phyloP scores from a whole-genome alignment of 495 filamentous ascomycete species.

The Wilcoxina mikolae region DNA sequence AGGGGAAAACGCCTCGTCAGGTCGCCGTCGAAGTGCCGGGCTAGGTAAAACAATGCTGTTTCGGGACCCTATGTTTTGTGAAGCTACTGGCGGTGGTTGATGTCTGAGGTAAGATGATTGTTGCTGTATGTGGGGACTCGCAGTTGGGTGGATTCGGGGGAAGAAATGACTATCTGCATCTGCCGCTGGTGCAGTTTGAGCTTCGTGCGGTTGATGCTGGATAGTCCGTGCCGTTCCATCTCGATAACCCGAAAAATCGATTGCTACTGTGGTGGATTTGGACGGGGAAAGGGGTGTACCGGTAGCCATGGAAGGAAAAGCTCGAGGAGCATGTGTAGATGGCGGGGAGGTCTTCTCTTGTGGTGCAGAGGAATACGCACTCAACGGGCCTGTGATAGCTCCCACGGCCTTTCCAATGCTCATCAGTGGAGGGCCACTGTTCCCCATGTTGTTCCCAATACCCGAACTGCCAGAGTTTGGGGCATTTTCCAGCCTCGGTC shows the following conservation, averaged over 20 bases:
- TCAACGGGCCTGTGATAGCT: not conserved
- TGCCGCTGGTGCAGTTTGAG: conserved; percentile 12
- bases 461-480: not conserved
- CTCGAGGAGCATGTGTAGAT: not conserved
- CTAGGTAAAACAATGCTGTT: conserved; percentile 17
- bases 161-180: conserved; percentile 21
- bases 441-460: not conserved
- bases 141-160: conserved; percentile 26
- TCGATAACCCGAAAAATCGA: conserved; percentile 24
- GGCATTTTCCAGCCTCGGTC: conserved; percentile 3
- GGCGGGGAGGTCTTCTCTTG: not conserved
- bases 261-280: conserved; percentile 11
- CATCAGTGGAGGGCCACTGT: not conserved
- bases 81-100: conserved; percentile 19
- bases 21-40: conserved; percentile 14
- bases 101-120: conserved; percentile 26
- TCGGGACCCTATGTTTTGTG: conserved; percentile 10
- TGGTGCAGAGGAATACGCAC: not conserved
- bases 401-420: not conserved
- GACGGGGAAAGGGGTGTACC: conserved; percentile 18
- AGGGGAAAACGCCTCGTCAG: not conserved
- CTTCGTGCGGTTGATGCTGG: conserved; percentile 24
- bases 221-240: conserved; percentile 11
- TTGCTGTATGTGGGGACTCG: conserved; percentile 26
- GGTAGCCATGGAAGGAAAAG: conserved; percentile 3